A percentile compares a stretch with the other conserved stretches of the same genome.
Conservation (phyloP, 2,329 filamentous ascomycete species). For the Ascochyta pisi region DNA sequence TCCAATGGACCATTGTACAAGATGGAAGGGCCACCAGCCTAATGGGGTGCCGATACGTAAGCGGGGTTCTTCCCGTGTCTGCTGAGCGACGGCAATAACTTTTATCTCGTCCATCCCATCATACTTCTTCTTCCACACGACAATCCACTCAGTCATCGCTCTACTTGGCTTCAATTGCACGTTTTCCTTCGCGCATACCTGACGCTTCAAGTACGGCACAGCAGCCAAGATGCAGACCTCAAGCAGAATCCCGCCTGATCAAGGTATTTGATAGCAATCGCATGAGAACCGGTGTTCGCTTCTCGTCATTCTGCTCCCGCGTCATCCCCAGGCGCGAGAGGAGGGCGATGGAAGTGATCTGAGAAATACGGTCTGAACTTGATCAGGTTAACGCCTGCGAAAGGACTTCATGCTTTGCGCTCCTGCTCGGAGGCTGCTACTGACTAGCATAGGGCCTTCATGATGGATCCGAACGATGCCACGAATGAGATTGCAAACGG, state of each 20-base stretch:
- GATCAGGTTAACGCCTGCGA: constrained; percentile 62
- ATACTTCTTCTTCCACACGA: not conserved
- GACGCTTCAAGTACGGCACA: constrained; percentile 36
- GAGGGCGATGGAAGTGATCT: constrained; percentile 44
- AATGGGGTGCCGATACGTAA: constrained; percentile 1
- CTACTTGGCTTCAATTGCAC: not conserved
- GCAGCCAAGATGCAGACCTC: constrained; percentile 39
- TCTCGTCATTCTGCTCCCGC: not conserved
- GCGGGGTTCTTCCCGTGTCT: constrained; percentile 11
- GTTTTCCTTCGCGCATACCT: too few relatives aligned
- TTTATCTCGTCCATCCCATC: not conserved
- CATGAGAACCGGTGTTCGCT: constrained; percentile 50
- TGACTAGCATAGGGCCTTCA: constrained; percentile 44
- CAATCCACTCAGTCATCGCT: not conserved
- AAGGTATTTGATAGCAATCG: constrained; percentile 46
- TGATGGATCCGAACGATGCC: constrained; percentile 26
- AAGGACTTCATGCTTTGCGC: constrained; percentile 59
- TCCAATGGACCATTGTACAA: too few relatives aligned
- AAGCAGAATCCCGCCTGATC: constrained; percentile 45
- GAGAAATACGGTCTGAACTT: constrained; percentile 64
- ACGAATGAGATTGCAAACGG: constrained; percentile 8
- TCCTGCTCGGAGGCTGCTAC: constrained; percentile 29
- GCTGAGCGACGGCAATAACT: constrained; percentile 6
- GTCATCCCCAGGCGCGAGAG: not conserved
- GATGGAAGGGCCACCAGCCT: not conserved